These are phyloP conservation scores for Eucalyptus tenuipes DNA, from an alignment of 345 rosid genomes.

Conservation along the genomic window DNA sequence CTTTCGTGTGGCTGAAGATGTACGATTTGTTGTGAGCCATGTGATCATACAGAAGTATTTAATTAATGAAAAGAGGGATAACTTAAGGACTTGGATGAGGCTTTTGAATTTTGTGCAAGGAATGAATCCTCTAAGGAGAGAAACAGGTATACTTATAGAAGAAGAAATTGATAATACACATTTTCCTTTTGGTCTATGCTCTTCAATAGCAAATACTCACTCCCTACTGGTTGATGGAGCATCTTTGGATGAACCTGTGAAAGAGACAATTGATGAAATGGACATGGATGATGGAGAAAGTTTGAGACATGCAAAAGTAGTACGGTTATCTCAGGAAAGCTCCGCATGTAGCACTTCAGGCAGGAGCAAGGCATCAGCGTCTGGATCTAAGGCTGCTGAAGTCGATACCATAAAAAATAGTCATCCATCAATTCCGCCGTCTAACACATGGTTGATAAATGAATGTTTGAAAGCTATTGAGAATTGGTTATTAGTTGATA, in stretches of 20 bases:
- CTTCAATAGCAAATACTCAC: conserved; percentile 53
- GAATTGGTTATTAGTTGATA: conserved; percentile 47
- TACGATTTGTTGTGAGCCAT: conserved; percentile 82
- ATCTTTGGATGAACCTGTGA: conserved; percentile 34
- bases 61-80: conserved; percentile 41
- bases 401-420: conserved; percentile 6
- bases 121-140: conserved; percentile 76
- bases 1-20: conserved; percentile 66
- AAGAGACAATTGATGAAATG: conserved; percentile 22
- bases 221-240: conserved; percentile 71
- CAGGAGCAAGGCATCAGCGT: conserved; percentile 25
- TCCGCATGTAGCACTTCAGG: conserved; percentile 46
- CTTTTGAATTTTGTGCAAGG: conserved; percentile 83
- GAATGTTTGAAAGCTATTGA: conserved; percentile 79
- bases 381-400: conserved; percentile 23
- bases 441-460: conserved; percentile 42
- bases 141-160: conserved; percentile 60
- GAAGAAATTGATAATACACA: conserved; percentile 58
- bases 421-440: conserved; percentile 31
- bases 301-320: conserved; percentile 74
- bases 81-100: conserved; percentile 65
- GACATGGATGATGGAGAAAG: conserved; percentile 40
- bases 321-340: conserved; percentile 63
- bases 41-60: conserved; percentile 51
- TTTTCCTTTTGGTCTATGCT: conserved; percentile 49